phyloP scores from a whole-genome alignment of 768 basidiomycete species.

The Russula dissimulans region DNA sequence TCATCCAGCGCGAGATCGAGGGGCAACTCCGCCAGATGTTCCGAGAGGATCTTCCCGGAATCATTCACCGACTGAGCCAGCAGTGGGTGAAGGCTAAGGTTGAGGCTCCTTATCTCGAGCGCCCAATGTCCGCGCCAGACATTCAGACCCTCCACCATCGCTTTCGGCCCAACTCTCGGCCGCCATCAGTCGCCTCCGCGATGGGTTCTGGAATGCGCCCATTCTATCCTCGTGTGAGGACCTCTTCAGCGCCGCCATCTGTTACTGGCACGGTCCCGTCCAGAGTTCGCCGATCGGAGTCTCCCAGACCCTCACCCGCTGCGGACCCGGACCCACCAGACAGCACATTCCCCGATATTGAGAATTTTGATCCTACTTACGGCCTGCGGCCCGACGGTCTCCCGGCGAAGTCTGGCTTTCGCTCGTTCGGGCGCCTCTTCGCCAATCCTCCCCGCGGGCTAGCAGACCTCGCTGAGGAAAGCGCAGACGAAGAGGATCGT shows the following conservation, averaged over 20 bases:
- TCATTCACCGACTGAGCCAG: slow-evolving; percentile 92
- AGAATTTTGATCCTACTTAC: slow-evolving; percentile 94
- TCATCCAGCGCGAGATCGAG: slow-evolving; percentile 96
- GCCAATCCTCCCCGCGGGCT: slow-evolving; percentile 54
- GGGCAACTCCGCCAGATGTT: slow-evolving; percentile 97
- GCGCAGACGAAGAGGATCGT: slow-evolving; percentile 34
- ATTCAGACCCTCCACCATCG: slow-evolving; percentile 1
- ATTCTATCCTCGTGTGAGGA: slow-evolving; percentile 5
- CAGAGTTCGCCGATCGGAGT: slow-evolving; percentile 18
- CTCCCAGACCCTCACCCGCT: slow-evolving; percentile 25
- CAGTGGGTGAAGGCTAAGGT: slow-evolving; percentile 94
- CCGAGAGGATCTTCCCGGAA: slow-evolving; percentile 89
- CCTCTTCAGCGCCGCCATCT: slow-evolving; percentile 6
- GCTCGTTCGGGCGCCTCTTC: slow-evolving; percentile 68
- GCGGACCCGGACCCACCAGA: slow-evolving; percentile 24
- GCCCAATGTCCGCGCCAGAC: slow-evolving; percentile 18
- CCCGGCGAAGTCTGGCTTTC: slow-evolving; percentile 75
- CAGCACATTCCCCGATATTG: slow-evolving; percentile 49
- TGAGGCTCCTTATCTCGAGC: slow-evolving; percentile 74
- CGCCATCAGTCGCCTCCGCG: neutral
- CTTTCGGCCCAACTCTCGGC: neutral
- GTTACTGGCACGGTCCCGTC: slow-evolving; percentile 7
- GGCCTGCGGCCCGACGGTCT: slow-evolving; percentile 88
- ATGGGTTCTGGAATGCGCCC: slow-evolving; percentile 5
- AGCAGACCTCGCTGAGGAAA: slow-evolving; percentile 72